Evolutionary conservation across 768 basidiomycete species (phyloP).

Genomic region (Collybiopsis luxurians): DNA sequence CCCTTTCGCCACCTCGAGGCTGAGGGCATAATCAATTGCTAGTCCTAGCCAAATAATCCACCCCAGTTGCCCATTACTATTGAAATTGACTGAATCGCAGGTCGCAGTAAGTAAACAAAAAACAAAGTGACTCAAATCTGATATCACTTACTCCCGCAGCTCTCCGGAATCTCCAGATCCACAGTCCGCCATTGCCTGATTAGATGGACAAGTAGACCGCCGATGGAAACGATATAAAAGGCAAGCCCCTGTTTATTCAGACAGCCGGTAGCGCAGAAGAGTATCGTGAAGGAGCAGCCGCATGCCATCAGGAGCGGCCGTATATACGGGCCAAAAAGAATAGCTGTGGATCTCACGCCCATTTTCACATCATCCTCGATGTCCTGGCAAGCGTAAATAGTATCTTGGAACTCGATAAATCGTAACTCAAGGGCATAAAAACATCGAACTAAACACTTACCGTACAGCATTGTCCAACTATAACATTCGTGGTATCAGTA

Average conservation of each 20-base stretch:
- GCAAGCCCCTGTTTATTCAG: conserved; percentile 46
- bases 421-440: background rate
- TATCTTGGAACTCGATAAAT: conserved; percentile 35
- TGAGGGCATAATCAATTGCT: conserved; percentile 8
- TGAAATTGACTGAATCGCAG: conserved; percentile 10
- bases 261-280: conserved; percentile 52
- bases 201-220: conserved; percentile 21
- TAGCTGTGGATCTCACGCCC: conserved; percentile 75
- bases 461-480: conserved; percentile 52
- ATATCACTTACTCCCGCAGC: conserved; percentile 19
- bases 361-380: conserved; percentile 68
- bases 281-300: conserved; percentile 46
- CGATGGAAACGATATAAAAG: conserved; percentile 24
- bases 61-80: conserved; percentile 15
- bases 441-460: conserved; percentile 19
- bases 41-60: conserved; percentile 15
- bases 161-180: conserved; percentile 18
- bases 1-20: too few relatives aligned
- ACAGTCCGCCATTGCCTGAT: conserved; percentile 23
- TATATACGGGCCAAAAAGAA: conserved; percentile 63
- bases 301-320: conserved; percentile 53
- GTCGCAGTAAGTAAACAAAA: too few relatives aligned
- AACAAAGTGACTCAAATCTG: background rate
- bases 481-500: background rate
- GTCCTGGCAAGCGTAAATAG: conserved; percentile 80